Evolutionary conservation across 495 filamentous ascomycete genomes (phyloP).

Genomic region (Xylaria curta): DNA sequence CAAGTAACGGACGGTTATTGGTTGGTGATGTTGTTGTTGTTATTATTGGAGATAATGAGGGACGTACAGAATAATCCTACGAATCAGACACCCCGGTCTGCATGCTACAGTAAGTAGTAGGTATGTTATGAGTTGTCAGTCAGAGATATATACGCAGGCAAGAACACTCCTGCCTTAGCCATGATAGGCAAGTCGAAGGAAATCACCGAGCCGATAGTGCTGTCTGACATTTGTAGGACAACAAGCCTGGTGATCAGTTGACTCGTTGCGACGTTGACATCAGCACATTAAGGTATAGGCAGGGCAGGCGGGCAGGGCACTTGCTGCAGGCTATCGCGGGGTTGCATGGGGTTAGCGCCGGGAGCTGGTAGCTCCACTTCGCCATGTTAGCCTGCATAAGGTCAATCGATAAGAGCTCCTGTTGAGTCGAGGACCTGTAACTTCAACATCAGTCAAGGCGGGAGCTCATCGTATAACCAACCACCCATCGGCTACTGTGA

Average conservation of each 20-base stretch:
- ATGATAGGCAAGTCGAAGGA: neutral
- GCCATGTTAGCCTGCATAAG: neutral
- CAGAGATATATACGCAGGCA: neutral
- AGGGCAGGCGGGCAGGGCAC: too few relatives aligned
- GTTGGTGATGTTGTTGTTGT: neutral
- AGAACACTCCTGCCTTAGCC: neutral
- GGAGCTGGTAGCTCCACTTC: neutral
- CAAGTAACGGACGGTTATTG: neutral
- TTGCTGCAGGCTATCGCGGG: constrained; percentile 12
- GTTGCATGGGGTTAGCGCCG: constrained; percentile 17
- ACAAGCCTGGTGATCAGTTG: constrained; percentile 15
- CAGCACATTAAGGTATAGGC: neutral
- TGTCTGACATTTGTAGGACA: constrained; percentile 11
- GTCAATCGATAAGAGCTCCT: constrained; percentile 31
- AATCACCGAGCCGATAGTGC: constrained; percentile 11
- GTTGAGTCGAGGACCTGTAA: neutral
- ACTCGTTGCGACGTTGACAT: neutral
- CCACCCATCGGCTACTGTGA: neutral
- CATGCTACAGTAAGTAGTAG: too few relatives aligned
- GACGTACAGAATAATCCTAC: neutral
- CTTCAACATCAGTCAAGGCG: neutral
- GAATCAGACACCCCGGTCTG: constrained; percentile 19
- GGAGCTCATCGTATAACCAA: neutral
- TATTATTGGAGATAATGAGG: neutral
- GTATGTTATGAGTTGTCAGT: neutral